Conservation (phyloP, 768 basidiomycete species). For the Rhodotorula babjevae region DNA sequence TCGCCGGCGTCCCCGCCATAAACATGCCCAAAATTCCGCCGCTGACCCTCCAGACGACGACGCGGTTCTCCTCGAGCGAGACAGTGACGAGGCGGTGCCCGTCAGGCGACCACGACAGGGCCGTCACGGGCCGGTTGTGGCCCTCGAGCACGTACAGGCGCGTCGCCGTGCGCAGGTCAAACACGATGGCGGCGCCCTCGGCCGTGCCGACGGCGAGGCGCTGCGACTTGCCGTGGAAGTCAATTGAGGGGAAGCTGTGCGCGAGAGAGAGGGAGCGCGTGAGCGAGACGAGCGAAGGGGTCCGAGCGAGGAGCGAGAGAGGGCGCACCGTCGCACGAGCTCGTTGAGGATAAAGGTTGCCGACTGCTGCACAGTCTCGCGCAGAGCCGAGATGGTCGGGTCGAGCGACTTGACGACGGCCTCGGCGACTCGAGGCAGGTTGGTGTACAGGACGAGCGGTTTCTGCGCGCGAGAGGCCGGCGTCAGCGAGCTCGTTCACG, state of each 20-base stretch:
- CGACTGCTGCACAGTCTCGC: slow-evolving; percentile 78
- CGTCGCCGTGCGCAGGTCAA: slow-evolving; percentile 92
- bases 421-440: slow-evolving; percentile 79
- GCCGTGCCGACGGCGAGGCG: slow-evolving; percentile 86
- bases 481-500: too few relatives aligned
- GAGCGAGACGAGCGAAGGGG: slow-evolving; percentile 41
- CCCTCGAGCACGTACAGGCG: slow-evolving; percentile 91
- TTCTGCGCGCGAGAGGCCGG: slow-evolving; percentile 53
- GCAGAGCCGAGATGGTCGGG: slow-evolving; percentile 66
- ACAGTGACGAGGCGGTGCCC: slow-evolving; percentile 81
- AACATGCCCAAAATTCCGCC: slow-evolving; percentile 83
- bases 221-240: slow-evolving; percentile 82
- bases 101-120: slow-evolving; percentile 88
- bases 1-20: slow-evolving; percentile 71
- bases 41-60: slow-evolving; percentile 95
- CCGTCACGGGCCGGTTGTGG: slow-evolving; percentile 64
- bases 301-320: neutral
- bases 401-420: slow-evolving; percentile 95
- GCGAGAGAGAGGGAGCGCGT: neutral
- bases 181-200: slow-evolving; percentile 92
- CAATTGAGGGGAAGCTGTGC: slow-evolving; percentile 63
- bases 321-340: slow-evolving; percentile 81
- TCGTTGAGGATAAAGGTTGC: slow-evolving; percentile 92
- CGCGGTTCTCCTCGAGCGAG: slow-evolving; percentile 74
- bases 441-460: slow-evolving; percentile 75